These are phyloP conservation scores for Nematocida ausubeli DNA, from an alignment of 371 early-diverging fungal genomes.

Conservation along the genomic window DNA sequence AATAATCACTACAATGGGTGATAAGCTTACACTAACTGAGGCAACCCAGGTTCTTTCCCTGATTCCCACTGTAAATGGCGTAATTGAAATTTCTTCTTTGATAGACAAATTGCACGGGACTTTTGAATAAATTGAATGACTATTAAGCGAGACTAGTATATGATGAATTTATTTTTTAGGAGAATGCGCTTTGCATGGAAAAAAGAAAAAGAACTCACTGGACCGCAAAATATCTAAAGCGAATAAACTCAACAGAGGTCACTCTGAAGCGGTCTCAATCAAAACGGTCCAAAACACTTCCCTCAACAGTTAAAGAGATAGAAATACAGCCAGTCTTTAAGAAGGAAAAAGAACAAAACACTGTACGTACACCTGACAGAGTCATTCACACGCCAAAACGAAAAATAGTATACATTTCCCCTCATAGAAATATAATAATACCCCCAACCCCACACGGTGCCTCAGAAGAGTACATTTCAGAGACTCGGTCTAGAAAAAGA, in stretches of 20 bases:
- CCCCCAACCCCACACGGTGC: slow-evolving; percentile 20
- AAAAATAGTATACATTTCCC: neutral
- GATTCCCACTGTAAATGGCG: slow-evolving; percentile 21
- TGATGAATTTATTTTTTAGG: neutral
- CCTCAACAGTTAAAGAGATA: neutral
- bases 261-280: neutral
- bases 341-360: neutral
- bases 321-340: neutral
- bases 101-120: neutral
- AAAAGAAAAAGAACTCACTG: slow-evolving; percentile 30
- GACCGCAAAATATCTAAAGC: slow-evolving; percentile 20
- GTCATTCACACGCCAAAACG: slow-evolving; percentile 10
- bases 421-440: slow-evolving; percentile 3
- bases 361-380: slow-evolving; percentile 21
- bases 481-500: slow-evolving; percentile 11
- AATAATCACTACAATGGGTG: slow-evolving; percentile 15
- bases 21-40: slow-evolving; percentile 27
- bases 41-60: slow-evolving; percentile 37
- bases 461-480: neutral
- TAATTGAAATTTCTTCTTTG: neutral
- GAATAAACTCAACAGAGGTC: slow-evolving; percentile 44
- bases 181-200: slow-evolving; percentile 2
- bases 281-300: neutral
- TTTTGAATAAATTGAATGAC: neutral
- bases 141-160: neutral